phyloP scores from a whole-genome alignment of 306 rosid genomes.

The Lupinus albus region DNA sequence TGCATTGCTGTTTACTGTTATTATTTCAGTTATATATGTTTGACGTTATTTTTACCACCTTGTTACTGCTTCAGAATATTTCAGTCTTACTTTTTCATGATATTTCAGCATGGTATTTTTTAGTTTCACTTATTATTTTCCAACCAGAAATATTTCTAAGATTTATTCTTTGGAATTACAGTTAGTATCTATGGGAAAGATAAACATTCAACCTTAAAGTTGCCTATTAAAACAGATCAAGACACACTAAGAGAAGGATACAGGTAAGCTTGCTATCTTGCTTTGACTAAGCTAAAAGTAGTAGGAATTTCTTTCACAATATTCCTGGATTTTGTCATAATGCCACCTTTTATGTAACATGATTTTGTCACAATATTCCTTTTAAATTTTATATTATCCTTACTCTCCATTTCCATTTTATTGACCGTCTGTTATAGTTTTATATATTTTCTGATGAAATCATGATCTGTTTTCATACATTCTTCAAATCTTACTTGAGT shows the following conservation, averaged over 20 bases:
- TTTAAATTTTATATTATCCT: neutral
- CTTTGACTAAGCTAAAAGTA: neutral
- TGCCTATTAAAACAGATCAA: conserved; percentile 88
- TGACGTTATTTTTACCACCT: conserved; percentile 30
- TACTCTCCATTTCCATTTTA: neutral
- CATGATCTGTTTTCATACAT: neutral
- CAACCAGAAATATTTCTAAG: conserved; percentile 5
- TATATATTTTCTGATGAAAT: conserved; percentile 9
- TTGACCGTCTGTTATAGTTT: neutral
- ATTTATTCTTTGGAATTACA: conserved; percentile 43
- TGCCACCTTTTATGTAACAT: too few species aligned
- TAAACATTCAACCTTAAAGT: conserved; percentile 47
- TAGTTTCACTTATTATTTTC: conserved; percentile 22
- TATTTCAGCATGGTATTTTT: conserved; percentile 17
- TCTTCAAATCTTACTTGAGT: neutral
- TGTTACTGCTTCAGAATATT: conserved; percentile 18
- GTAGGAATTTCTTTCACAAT: conserved; percentile 16
- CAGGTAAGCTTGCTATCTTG: conserved; percentile 51
- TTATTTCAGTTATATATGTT: too few species aligned
- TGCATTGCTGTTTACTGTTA: neutral
- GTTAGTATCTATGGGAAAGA: conserved; percentile 77
- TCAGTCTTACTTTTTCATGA: conserved; percentile 2
- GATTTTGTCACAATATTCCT: too few species aligned
- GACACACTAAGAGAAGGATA: conserved; percentile 92
- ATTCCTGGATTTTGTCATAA: conserved; percentile 8